Evolutionary conservation across 1,284 basidiomycete species (phyloP).

Genomic region (Puccinia coronata): DNA sequence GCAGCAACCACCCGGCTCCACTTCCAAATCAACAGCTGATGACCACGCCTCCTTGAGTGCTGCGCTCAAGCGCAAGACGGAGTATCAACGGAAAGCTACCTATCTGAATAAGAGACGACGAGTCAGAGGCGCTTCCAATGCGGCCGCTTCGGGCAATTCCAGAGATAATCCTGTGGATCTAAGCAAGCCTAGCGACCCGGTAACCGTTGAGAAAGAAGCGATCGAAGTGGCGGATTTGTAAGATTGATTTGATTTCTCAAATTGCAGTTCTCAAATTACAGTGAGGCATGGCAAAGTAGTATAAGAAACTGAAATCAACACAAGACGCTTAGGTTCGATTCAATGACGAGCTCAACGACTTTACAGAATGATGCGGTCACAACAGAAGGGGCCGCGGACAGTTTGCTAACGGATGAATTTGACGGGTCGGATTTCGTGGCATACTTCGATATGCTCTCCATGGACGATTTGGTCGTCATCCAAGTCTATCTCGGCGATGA

Average conservation of each 20-base stretch:
- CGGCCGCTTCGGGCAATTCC: conserved; percentile 13
- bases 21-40: background rate
- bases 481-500: conserved; percentile 87
- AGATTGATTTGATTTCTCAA: conserved; percentile 55
- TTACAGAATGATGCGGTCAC: background rate
- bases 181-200: conserved; percentile 55
- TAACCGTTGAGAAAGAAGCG: conserved; percentile 62
- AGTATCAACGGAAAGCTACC: conserved; percentile 59
- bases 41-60: conserved; percentile 55
- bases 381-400: conserved; percentile 52
- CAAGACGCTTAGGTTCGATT: conserved; percentile 29
- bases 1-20: conserved; percentile 7
- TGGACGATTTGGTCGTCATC: conserved; percentile 80
- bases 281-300: background rate
- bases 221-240: conserved; percentile 67
- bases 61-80: conserved; percentile 74
- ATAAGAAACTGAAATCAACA: background rate
- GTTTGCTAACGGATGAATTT: conserved; percentile 46
- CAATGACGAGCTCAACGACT: conserved; percentile 37
- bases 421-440: conserved; percentile 68
- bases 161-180: conserved; percentile 5
- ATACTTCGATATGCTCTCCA: conserved; percentile 77
- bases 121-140: conserved; percentile 29
- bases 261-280: no score
- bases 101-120: conserved; percentile 50